Conservation (phyloP, 2,329 filamentous ascomycete species). For the Hawksworthiomyces lignivorus region DNA sequence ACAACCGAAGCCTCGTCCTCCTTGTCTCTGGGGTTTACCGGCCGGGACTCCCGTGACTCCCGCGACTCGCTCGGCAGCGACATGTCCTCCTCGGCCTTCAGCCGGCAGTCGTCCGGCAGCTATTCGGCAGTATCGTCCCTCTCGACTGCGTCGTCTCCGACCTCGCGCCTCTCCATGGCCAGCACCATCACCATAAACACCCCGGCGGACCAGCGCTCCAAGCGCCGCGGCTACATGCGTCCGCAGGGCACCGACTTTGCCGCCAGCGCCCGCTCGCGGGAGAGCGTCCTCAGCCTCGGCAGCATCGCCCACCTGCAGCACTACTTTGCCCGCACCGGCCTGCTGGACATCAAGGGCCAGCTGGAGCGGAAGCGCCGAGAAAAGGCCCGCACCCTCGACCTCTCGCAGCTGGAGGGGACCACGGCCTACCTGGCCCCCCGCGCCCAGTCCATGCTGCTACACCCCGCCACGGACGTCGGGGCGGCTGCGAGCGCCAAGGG, state of each 20-base stretch:
- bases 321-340: conserved; percentile 90
- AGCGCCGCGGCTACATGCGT: conserved; percentile 76
- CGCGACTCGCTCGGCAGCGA: conserved; percentile 48
- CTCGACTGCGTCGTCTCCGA: conserved; percentile 25
- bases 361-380: conserved; percentile 59
- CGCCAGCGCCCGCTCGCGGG: conserved; percentile 77
- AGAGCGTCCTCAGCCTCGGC: conserved; percentile 92
- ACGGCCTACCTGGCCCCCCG: conserved; percentile 1
- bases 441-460: conserved; percentile 4
- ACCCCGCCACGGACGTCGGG: not conserved
- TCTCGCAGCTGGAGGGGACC: conserved; percentile 42
- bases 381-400: conserved; percentile 50
- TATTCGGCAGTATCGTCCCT: conserved; percentile 36
- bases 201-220: conserved; percentile 22
- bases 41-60: conserved; percentile 34
- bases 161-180: conserved; percentile 55
- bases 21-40: conserved; percentile 45
- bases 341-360: conserved; percentile 88
- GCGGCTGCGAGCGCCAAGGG: not conserved
- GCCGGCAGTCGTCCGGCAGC: conserved; percentile 58
- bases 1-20: conserved; percentile 46
- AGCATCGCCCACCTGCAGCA: conserved; percentile 97
- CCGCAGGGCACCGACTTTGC: conserved; percentile 85
- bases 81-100: conserved; percentile 35
- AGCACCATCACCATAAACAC: conserved; percentile 34